phyloP scores from a whole-genome alignment of 148 eudicot species.

The Rhododendron henanense region DNA sequence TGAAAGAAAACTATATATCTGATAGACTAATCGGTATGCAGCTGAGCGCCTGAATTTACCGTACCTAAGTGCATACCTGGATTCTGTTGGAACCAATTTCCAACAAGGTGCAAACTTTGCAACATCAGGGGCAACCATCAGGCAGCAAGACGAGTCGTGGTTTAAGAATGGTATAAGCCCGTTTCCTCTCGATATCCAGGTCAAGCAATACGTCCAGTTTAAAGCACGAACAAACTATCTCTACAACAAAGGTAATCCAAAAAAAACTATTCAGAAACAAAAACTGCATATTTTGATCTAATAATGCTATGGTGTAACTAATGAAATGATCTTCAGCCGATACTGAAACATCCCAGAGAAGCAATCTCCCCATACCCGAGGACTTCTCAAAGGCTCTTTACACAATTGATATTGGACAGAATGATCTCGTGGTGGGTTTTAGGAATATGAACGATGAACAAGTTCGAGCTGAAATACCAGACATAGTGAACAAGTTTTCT shows the following conservation, averaged over 20 bases:
- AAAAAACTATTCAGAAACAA: background rate
- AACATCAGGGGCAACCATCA: slow-evolving; percentile 48
- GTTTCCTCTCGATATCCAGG: slow-evolving; percentile 71
- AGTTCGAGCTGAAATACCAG: slow-evolving; percentile 33
- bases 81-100: slow-evolving; percentile 36
- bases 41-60: slow-evolving; percentile 36
- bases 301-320: background rate
- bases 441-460: slow-evolving; percentile 36
- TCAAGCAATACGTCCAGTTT: slow-evolving; percentile 65
- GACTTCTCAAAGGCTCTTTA: slow-evolving; percentile 62
- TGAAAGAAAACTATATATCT: background rate
- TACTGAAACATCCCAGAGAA: slow-evolving; percentile 16
- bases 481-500: slow-evolving; percentile 36
- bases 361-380: slow-evolving; percentile 37
- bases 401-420: too few relatives aligned
- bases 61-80: slow-evolving; percentile 39
- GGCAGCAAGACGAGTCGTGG: slow-evolving; percentile 52
- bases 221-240: slow-evolving; percentile 48
- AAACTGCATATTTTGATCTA: background rate
- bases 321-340: slow-evolving; percentile 10
- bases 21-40: slow-evolving; percentile 12
- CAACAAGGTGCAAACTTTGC: slow-evolving; percentile 51
- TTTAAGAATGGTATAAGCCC: slow-evolving; percentile 65
- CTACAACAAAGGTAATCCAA: slow-evolving; percentile 23
- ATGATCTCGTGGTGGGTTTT: slow-evolving; percentile 35